Base-by-base conservation (phyloP, 192 early-diverging fungal genomes). In the Coemansia sp. region DNA sequence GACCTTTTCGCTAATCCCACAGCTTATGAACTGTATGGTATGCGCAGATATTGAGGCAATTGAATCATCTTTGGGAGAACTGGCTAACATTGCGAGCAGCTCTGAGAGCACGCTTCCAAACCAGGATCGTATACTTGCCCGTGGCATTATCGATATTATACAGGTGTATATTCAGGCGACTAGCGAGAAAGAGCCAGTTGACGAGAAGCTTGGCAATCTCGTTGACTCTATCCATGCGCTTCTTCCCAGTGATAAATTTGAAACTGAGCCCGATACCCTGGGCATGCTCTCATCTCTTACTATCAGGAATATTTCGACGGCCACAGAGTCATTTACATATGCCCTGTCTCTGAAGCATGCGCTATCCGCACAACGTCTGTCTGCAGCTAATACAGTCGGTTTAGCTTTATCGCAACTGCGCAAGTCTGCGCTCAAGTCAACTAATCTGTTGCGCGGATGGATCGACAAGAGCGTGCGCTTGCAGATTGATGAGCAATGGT, bases 1-100 rank as follows among this genome's bases (percentile, higher is more conserved):
- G 31, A 30, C 67, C 23, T 71, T 67, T 31, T 68, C 77, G 12
- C 38, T 80, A 28, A 32, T 71, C n/a, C 71, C 71, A 1, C 77
- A 80, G 71, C 57, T 74, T 25, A 74, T 80, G 68, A 71, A 80
- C 57, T 62, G 55, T 25, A 62, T 80, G 27, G 70, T 54, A 10
- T 41, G 47, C 10, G 64, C 59, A 19, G 51, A 80, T n/a, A 24
- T 49, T 14, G 77, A 74, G 1, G 5, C 44, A 19, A 26, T 74
- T 3, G 70, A 73, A 38, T 5, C 52, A 49, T 60, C 38, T 54
- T 3, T 27, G 52, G 49, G 34, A 4, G 53, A 68, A 55, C 64
- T 80, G 23, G 19, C 62, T 6, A 30, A 18, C 10, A n/a, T 56
- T 2, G 49, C 57, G 5, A 57, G 58, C 8, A 34, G 60, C 6